These are phyloP conservation scores for Eucalyptus sp. DNA, from an alignment of 345 rosid genomes.

Conservation along the genomic window DNA sequence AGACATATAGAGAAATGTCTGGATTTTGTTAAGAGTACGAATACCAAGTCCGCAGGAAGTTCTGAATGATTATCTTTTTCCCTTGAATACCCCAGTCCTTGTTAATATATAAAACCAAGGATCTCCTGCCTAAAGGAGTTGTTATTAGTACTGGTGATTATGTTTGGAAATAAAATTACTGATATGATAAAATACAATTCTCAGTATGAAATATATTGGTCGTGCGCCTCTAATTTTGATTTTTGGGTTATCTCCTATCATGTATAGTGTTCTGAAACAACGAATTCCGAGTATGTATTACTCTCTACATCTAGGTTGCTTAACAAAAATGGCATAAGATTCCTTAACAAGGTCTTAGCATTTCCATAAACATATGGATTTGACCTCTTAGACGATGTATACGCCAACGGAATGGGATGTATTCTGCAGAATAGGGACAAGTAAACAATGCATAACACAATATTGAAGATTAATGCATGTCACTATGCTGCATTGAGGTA, in stretches of 20 bases:
- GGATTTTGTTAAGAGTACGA: not conserved
- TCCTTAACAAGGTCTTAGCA: slow-evolving; percentile 46
- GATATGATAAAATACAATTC: not conserved
- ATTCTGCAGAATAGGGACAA: slow-evolving; percentile 28
- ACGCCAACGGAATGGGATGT: slow-evolving; percentile 37
- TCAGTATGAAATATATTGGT: slow-evolving; percentile 26
- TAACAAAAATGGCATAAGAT: slow-evolving; percentile 20
- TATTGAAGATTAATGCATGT: not conserved
- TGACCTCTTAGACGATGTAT: slow-evolving; percentile 70
- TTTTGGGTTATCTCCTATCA: slow-evolving; percentile 83
- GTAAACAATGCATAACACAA: not conserved
- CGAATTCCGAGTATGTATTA: slow-evolving; percentile 4
- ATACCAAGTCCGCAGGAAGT: slow-evolving; percentile 50
- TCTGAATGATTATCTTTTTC: slow-evolving; percentile 37
- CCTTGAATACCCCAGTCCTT: slow-evolving; percentile 85
- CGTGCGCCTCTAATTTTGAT: slow-evolving; percentile 63
- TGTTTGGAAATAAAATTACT: not conserved
- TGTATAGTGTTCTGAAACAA: slow-evolving; percentile 50
- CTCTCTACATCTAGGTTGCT: not conserved
- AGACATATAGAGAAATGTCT: not conserved
- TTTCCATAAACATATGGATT: slow-evolving; percentile 63
- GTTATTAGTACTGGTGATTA: not conserved
- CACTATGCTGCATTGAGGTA: not conserved
- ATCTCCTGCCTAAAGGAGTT: slow-evolving; percentile 42
- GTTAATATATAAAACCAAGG: slow-evolving; percentile 93